Percentiles rank a stretch among this genome's conserved stretches.
Evolutionary conservation across 805 yeast genomes (phyloP).

Genomic region (Yamadazyma sp.): DNA sequence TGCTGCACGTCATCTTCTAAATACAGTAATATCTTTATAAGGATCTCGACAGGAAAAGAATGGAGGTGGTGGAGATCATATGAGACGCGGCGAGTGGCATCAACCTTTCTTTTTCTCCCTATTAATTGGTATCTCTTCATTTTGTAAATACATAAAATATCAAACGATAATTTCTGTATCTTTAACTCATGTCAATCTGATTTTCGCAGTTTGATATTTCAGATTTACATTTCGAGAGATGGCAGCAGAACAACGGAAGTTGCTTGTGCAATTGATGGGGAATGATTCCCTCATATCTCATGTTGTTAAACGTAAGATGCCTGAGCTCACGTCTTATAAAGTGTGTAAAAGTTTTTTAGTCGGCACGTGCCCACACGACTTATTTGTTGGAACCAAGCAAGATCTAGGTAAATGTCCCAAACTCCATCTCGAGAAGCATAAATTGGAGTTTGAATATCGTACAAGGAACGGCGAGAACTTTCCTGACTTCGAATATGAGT

Average conservation of each 20-base stretch:
- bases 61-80: slow-evolving; percentile 32
- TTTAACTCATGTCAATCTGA: neutral
- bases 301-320: slow-evolving; percentile 33
- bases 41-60: slow-evolving; percentile 45
- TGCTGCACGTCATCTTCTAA: slow-evolving; percentile 22
- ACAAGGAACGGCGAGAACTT: slow-evolving; percentile 43
- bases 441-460: slow-evolving; percentile 62
- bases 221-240: neutral
- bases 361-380: slow-evolving; percentile 83
- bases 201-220: slow-evolving; percentile 3
- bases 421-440: slow-evolving; percentile 71
- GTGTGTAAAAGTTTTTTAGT: slow-evolving; percentile 83
- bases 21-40: slow-evolving; percentile 32
- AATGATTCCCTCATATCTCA: slow-evolving; percentile 44
- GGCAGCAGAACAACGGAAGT: slow-evolving; percentile 74
- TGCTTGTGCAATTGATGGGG: slow-evolving; percentile 82
- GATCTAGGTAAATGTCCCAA: slow-evolving; percentile 79
- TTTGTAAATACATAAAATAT: neutral
- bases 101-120: slow-evolving; percentile 31
- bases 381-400: slow-evolving; percentile 79
- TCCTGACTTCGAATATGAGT: slow-evolving; percentile 52
- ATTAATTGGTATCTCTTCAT: slow-evolving; percentile 45
- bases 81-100: slow-evolving; percentile 11
- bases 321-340: slow-evolving; percentile 43
- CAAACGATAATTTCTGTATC: neutral